Base-by-base conservation (phyloP, 2,329 filamentous ascomycete genomes). In the Fusarium tupiense region DNA sequence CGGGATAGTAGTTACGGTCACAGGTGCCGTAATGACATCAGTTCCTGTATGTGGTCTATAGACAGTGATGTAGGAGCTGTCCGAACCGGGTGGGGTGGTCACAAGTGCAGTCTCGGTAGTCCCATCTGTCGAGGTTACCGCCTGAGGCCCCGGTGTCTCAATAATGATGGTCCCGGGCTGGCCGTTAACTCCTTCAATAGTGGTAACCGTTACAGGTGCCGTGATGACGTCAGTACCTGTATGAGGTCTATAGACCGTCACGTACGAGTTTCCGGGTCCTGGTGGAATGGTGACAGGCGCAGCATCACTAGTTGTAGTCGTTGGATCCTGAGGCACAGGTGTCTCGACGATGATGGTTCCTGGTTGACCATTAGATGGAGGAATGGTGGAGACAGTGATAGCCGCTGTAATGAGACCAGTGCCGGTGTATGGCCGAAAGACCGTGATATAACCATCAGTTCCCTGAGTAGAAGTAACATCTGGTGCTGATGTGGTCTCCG, bases 241-340 rank as follows among this genome's bases (percentile, higher is more conserved):
- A 26, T 73, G 67, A 31, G 71, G 71, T 43, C 71, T 60, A 8
- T 74, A 73, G 9, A 74, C 54, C 6, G 71, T 74, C 12, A 73
- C n/a, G 20, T 74, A 74, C 2, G 66, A 49, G 33, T 64, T 71
- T 10, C 61, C 40, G 2, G 71, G 70, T 5, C 70, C 50, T 8
- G 70, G 61, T 5, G 71, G 67, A 19, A 74, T 71, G 6, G 63
- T 72, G 5, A 67, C 69, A 44, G 61, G 61, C 3, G 52, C 35
- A 11, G 46, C n/a, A 10, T 46, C 40, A 17, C 50, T 52, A 3
- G 31, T 24, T 16, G 41, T 37, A 11, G 57, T 44, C 29, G 22
- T 50, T 40, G 47, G 22, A 26, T n/a, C 19, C 38, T 49, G 35
- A 5, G 44, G 29, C 26, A 59, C 52, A n/a, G 64, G 60, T 13